Conservation (phyloP, 73 alveolate genomes). For the Chromera velia region DNA sequence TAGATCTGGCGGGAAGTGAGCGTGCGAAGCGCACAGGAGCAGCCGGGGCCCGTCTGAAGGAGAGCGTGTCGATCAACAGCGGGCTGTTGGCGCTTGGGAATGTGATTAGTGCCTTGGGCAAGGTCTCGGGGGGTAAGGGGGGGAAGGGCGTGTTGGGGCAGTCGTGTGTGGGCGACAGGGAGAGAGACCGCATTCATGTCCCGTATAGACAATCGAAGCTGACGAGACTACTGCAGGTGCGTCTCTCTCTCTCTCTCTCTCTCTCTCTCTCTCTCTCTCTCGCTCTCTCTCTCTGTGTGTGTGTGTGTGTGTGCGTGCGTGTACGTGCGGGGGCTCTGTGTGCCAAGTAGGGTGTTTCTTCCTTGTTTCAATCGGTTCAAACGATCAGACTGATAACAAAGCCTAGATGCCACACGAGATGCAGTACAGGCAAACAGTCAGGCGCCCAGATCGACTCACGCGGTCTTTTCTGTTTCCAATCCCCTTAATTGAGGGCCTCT, state of each 20-base stretch:
- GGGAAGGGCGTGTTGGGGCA: too few species aligned
- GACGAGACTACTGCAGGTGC: too few species aligned
- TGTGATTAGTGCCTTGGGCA: slow-evolving; percentile 56
- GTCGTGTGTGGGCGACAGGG: too few species aligned
- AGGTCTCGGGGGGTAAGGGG: background rate
- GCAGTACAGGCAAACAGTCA: background rate
- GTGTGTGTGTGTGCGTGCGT: background rate
- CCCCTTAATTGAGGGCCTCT: too few species aligned
- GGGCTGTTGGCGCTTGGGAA: slow-evolving; percentile 68
- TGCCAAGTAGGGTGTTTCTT: too few species aligned
- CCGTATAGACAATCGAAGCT: too few species aligned
- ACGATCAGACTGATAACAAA: too few species aligned
- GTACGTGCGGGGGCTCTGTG: background rate
- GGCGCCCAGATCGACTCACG: background rate
- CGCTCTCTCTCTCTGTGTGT: background rate
- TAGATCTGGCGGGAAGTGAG: slow-evolving; percentile 76
- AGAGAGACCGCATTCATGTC: background rate
- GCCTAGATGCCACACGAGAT: background rate
- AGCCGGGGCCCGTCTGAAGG: slow-evolving; percentile 62
- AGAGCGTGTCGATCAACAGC: slow-evolving; percentile 60
- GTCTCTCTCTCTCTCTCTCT: too few species aligned
- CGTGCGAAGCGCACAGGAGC: slow-evolving; percentile 64
- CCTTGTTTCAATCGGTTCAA: too few species aligned
- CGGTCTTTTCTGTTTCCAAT: too few species aligned
- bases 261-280: too few species aligned